Evolutionary conservation across 106 monocot species (phyloP), one percentile per base, ranked within the genome.

Genomic region (Dendrobium officinale): DNA sequence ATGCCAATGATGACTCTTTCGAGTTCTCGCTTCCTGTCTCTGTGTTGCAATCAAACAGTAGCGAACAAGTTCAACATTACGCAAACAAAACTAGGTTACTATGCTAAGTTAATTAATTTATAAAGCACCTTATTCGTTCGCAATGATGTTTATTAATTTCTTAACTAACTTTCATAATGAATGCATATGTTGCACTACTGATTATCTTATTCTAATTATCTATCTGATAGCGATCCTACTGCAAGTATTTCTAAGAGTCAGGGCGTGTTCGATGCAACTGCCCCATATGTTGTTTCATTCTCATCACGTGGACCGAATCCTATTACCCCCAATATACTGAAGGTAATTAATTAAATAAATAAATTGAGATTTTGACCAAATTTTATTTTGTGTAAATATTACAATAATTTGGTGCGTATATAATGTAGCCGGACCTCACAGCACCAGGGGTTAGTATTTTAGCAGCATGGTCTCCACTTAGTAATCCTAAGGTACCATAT

Each of bases 281-380:
- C 77, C 0, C 13, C 51, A 0, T 51, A 51, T 13, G 51, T 51
- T 1, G 13, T 51, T 3, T 51, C 51, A 3, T 86, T 83, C 77
- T 86, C 86, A 0, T 82, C 86, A 1, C 79, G 86, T 58, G 86
- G 86, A 24, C 86, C 86, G 44, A 82, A 82, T 49, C 86, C 79
- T 0, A 44, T 80, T n/a, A 86, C 82, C 0, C 11, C 10, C 6
- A 72, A 86, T 42, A 48, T 86, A 75, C 86, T 86, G 55, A 86
- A 86, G 49, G 86, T 86, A 81, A 17, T 15, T 13, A 7, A 0
- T 5, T 16, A 15, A 37, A 16, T 37, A 70, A 64, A 5, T 64
- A 64, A 19, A n/a, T 4, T 19, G 17, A 4, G 1, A n/a, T 24
- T 64, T 64, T 19, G 13, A 54, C 0, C 4, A 24, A 0, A 6